These are phyloP conservation scores for Trapa incisa DNA, from an alignment of 345 rosid genomes.

Conservation along the genomic window DNA sequence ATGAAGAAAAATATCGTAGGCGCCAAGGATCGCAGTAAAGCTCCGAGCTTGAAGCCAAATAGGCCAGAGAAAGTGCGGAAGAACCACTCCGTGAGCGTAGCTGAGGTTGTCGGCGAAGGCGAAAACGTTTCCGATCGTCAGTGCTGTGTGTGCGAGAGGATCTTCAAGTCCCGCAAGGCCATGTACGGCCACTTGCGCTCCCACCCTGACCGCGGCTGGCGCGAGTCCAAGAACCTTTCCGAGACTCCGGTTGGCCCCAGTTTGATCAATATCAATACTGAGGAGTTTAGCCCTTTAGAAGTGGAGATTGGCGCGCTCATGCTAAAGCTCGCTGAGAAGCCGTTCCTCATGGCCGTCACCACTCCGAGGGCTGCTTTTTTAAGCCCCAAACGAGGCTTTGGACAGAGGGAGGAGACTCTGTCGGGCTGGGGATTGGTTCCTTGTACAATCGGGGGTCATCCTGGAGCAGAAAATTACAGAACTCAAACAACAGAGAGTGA, in stretches of 20 bases:
- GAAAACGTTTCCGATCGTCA: not conserved
- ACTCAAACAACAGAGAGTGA: not conserved
- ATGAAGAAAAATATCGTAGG: not conserved
- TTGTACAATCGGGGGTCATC: not conserved
- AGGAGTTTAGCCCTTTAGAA: not conserved
- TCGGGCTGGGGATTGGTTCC: not conserved
- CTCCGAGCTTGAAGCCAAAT: not conserved
- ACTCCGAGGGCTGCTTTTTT: not conserved
- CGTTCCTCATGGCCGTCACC: not conserved
- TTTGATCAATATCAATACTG: not conserved
- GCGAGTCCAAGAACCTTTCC: not conserved
- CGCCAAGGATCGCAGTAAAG: not conserved
- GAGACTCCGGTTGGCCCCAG: not conserved
- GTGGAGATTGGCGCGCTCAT: not conserved
- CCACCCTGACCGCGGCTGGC: not conserved
- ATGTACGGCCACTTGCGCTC: slow-evolving; percentile 5
- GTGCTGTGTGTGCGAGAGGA: not conserved
- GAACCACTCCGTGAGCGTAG: not conserved
- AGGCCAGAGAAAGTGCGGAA: not conserved
- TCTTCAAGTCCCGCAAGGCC: slow-evolving; percentile 1
- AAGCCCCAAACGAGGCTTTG: not conserved
- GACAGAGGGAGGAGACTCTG: not conserved
- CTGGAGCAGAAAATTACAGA: not conserved
- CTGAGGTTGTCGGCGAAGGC: not conserved
- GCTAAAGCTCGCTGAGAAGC: not conserved